Percentiles rank a stretch among this genome's conserved stretches.
phyloP scores from a whole-genome alignment of 2,329 filamentous ascomycete genomes.

The Pseudocercospora fijiensis region DNA sequence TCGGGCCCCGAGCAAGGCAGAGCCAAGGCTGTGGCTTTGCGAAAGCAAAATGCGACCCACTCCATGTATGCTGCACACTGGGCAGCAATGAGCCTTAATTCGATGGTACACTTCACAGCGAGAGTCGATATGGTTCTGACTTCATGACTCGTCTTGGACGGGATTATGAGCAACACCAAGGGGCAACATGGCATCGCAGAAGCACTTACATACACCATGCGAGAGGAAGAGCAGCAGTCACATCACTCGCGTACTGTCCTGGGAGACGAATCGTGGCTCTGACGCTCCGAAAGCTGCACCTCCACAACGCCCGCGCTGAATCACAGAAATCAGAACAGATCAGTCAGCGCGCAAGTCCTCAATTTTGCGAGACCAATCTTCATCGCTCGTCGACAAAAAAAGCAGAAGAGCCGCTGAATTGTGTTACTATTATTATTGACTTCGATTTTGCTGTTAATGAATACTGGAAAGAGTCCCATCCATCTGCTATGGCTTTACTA shows the following conservation, averaged over 20 bases:
- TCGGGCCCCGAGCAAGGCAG: neutral
- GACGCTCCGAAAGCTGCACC: no score
- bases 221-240: neutral
- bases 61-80: neutral
- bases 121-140: neutral
- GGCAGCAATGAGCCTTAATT: neutral
- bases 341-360: no score
- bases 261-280: neutral
- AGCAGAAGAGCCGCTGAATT: no score
- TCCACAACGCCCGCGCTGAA: neutral
- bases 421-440: no score
- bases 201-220: neutral
- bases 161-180: neutral
- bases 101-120: neutral
- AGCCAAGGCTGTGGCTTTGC: neutral
- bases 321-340: no score
- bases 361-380: no score
- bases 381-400: no score
- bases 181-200: neutral
- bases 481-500: no score
- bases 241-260: neutral
- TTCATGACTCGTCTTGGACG: neutral
- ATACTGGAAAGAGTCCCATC: no score
- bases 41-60: neutral
- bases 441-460: no score